Percentiles rank a stretch among this genome's conserved stretches.
Evolutionary conservation across 140 eudicot genomes (phyloP).

Genomic region (Anethum foeniculum): DNA sequence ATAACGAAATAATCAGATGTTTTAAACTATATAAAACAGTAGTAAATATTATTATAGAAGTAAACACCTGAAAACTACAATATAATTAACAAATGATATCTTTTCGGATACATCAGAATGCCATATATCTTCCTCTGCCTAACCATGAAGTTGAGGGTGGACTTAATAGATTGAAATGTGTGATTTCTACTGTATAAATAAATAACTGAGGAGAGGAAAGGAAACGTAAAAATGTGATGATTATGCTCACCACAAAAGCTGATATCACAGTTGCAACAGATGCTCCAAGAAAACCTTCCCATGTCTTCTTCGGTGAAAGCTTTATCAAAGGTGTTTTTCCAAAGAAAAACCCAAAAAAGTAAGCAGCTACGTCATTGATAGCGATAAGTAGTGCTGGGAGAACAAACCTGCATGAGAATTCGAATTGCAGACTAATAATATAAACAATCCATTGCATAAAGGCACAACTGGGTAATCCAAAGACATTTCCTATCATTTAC

Average conservation of each 20-base stretch:
- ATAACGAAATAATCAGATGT: background rate
- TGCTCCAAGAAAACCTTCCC: conserved; percentile 93
- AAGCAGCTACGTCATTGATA: conserved; percentile 71
- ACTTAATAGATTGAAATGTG: background rate
- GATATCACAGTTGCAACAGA: conserved; percentile 65
- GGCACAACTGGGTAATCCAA: background rate
- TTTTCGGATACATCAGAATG: background rate
- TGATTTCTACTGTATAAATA: background rate
- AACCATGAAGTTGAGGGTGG: background rate
- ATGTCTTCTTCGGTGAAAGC: conserved; percentile 83
- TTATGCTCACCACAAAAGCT: conserved; percentile 60
- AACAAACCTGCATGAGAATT: conserved; percentile 49
- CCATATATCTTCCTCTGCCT: background rate
- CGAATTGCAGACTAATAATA: background rate
- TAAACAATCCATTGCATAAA: background rate
- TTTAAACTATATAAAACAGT: background rate
- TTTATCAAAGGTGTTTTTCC: conserved; percentile 80
- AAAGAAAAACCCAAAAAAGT: conserved; percentile 73
- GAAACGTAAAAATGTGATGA: background rate
- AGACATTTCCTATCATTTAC: background rate
- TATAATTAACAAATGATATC: background rate
- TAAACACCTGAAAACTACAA: background rate
- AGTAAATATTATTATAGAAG: background rate
- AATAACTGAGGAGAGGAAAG: background rate
- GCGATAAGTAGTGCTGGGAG: conserved; percentile 77